phyloP scores from a whole-genome alignment of 176 grass and related monocot species.

The Pharus latifolius region DNA sequence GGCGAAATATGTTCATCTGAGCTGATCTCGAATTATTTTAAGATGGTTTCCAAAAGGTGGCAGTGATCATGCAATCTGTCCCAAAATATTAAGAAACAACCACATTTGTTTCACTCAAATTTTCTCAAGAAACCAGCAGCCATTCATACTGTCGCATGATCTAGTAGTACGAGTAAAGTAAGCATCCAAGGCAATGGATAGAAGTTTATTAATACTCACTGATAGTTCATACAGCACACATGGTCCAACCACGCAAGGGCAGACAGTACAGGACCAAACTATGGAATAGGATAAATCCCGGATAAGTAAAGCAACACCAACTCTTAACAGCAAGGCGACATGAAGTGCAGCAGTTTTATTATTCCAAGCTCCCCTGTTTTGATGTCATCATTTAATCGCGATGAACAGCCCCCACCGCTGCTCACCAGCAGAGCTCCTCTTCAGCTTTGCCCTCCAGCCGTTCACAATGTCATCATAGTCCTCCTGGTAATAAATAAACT shows the following conservation, averaged over 20 bases:
- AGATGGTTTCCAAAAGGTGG: no score
- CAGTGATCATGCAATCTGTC: no score
- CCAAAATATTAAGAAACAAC: no score
- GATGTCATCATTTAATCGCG: slow-evolving; percentile 48
- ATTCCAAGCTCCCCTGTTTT: neutral
- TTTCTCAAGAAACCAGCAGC: no score
- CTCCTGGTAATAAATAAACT: slow-evolving; percentile 37
- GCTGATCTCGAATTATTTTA: no score
- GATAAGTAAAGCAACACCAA: neutral
- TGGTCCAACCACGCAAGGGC: neutral
- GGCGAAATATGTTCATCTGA: no score
- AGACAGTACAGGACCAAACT: neutral
- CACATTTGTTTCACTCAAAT: no score
- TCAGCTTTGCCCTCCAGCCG: slow-evolving; percentile 93
- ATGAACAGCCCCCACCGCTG: slow-evolving; percentile 96
- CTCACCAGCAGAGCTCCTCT: slow-evolving; percentile 72
- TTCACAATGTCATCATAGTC: slow-evolving; percentile 81
- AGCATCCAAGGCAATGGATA: neutral
- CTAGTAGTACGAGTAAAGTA: no score
- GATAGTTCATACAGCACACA: neutral
- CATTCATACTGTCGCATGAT: no score
- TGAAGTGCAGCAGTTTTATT: slow-evolving; percentile 17
- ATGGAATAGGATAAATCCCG: neutral
- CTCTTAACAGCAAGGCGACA: neutral
- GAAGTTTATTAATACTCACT: neutral